Evolutionary conservation across 2,329 filamentous ascomycete genomes (phyloP).

Genomic region (Volutella citrinella): DNA sequence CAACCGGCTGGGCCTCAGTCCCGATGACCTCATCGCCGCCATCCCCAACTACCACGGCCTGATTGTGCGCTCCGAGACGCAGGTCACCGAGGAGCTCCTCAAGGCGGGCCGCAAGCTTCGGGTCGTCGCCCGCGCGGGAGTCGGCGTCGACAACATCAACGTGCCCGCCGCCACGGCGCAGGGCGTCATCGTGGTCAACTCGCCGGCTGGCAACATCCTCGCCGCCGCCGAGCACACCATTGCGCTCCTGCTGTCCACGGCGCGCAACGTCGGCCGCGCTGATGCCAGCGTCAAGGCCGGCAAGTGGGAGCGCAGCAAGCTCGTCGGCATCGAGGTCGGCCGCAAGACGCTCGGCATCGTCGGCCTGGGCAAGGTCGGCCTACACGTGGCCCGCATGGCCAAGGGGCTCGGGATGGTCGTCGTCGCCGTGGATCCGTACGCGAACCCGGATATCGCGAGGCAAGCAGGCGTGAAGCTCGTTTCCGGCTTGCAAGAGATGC

Average conservation of each 20-base stretch:
- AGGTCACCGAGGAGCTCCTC: constrained; percentile 69
- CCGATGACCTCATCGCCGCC: constrained; percentile 61
- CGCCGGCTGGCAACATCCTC: constrained; percentile 74
- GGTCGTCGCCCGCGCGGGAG: constrained; percentile 76
- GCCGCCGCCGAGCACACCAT: constrained; percentile 79
- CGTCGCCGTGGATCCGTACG: constrained; percentile 73
- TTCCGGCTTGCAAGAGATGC: constrained; percentile 53
- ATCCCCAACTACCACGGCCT: constrained; percentile 73
- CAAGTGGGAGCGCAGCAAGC: constrained; percentile 70
- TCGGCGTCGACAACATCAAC: constrained; percentile 81
- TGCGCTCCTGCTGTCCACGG: constrained; percentile 69
- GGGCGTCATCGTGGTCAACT: constrained; percentile 79
- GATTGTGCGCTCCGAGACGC: constrained; percentile 78
- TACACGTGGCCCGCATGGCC: constrained; percentile 77
- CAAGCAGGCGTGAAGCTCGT: constrained; percentile 65
- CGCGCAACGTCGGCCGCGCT: constrained; percentile 69
- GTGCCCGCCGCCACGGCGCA: constrained; percentile 67
- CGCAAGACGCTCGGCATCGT: constrained; percentile 75
- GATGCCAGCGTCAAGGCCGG: constrained; percentile 67
- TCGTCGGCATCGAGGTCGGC: constrained; percentile 76
- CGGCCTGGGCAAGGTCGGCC: constrained; percentile 78
- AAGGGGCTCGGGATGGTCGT: constrained; percentile 76
- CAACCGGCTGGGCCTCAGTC: constrained; percentile 58
- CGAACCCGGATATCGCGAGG: constrained; percentile 67
- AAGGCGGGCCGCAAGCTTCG: constrained; percentile 65